Conservation (phyloP, 1,139 yeast species). For the Candida sanyaensis region DNA sequence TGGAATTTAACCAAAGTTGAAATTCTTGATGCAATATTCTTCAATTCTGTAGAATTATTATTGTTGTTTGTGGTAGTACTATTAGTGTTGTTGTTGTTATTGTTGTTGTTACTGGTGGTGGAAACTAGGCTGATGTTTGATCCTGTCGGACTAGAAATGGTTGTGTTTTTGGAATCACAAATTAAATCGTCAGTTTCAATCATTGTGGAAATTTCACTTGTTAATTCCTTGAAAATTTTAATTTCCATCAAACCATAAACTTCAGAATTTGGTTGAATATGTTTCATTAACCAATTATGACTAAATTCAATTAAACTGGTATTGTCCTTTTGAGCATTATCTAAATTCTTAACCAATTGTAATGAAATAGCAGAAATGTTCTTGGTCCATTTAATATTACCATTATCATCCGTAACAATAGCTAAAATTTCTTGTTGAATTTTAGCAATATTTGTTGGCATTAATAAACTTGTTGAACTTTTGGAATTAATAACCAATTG, state of each 20-base stretch:
- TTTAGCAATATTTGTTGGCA: conserved; percentile 30
- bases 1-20: conserved; percentile 66
- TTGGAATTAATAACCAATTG: conserved; percentile 53
- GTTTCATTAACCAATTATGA: conserved; percentile 79
- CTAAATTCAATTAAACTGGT: conserved; percentile 57
- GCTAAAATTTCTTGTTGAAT: conserved; percentile 67
- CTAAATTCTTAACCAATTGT: conserved; percentile 58
- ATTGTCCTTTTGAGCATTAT: conserved; percentile 5
- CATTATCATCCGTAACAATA: conserved; percentile 82
- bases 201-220: conserved; percentile 30
- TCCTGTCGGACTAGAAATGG: neutral
- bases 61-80: conserved; percentile 4
- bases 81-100: conserved; percentile 14
- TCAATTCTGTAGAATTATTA: conserved; percentile 37
- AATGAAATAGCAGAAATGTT: conserved; percentile 73
- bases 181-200: conserved; percentile 14
- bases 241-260: conserved; percentile 79
- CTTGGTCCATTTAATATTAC: conserved; percentile 88
- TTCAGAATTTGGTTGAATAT: conserved; percentile 81
- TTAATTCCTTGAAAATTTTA: conserved; percentile 56
- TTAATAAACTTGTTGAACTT: conserved; percentile 18
- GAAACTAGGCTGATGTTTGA: neutral
- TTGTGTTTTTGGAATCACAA: conserved; percentile 2
- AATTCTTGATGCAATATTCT: conserved; percentile 52
- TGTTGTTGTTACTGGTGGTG: neutral